Base-by-base conservation (phyloP, 2,329 filamentous ascomycete genomes). In the Arachnopeziza araneosa region DNA sequence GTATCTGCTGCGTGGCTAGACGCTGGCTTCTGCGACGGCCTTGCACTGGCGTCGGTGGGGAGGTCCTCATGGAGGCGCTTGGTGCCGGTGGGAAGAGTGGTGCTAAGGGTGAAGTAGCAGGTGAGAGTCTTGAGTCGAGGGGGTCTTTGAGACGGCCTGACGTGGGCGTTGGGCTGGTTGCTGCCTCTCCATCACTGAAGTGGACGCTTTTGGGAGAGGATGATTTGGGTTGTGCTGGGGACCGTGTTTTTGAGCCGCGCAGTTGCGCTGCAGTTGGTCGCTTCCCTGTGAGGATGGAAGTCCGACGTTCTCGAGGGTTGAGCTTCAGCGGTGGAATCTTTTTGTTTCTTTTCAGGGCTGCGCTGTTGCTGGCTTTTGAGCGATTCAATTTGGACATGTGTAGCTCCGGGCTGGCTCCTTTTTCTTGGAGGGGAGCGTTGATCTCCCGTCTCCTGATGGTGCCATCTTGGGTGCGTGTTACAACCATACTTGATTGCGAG, bases 401-500 rank as follows among this genome's bases (percentile, higher is more conserved):
- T 5, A 44, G 6, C 5, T 44, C 36, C 17, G 36, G 12, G 17
- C 5, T 6, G 12, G 36, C 6, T 44, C 12, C 36, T 14, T 3
- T 19, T 17, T 44, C 36, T 44, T 44, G 36, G 36, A 7, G 36
- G 4, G 36, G 36, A 44, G 12, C 6, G 4, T 14, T 14, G 36
- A 12, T 44, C 36, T 6, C 36, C 36, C 17, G 10, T 12, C 12
- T 44, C 12, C 12, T 6, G 36, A 60, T 56, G 1, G 53, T 60
- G 6, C 58, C 57, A 50, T 60, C 54, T 54, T 60, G 55, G 7
- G 48, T 57, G 5, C 60, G 55, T 30, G 60, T 62, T 48, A 51
- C 57, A 22, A 62, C 60, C 60, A 62, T 59, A 10, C 4, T 52
- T 10, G 36, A 44, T 44, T 44, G 17, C 6, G 36, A 44, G 36